Evolutionary conservation across 805 yeast genomes (phyloP).

Genomic region (Candida verbasci): DNA sequence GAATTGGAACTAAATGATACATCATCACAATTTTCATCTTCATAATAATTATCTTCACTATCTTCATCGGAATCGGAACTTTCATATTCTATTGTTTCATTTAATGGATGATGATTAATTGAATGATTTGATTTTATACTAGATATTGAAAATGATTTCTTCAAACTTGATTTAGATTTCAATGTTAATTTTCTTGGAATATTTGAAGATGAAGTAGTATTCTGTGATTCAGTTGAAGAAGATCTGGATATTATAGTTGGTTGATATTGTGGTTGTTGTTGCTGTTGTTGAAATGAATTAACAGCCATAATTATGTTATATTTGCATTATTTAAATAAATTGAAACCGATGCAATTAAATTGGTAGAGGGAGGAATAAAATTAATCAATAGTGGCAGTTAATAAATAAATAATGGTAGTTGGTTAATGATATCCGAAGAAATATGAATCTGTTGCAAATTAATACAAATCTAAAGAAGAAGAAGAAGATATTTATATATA

Average conservation of each 20-base stretch:
- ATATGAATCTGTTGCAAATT: too few relatives aligned
- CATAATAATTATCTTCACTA: constrained; percentile 3
- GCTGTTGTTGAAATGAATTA: neutral
- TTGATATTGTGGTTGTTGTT: neutral
- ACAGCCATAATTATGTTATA: neutral
- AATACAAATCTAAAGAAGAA: too few relatives aligned
- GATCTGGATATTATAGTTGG: neutral
- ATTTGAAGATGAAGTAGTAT: too few relatives aligned
- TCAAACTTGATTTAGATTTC: constrained; percentile 2
- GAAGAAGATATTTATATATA: too few relatives aligned
- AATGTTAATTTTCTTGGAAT: neutral
- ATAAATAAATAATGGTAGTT: too few relatives aligned
- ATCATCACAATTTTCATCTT: constrained; percentile 5
- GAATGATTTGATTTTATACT: constrained; percentile 8
- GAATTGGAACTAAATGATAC: constrained; percentile 6
- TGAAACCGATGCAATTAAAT: neutral
- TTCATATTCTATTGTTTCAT: constrained; percentile 1
- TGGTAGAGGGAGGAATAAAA: neutral
- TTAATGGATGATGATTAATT: constrained; percentile 2
- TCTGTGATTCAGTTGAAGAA: too few relatives aligned
- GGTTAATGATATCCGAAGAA: too few relatives aligned
- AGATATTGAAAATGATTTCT: constrained; percentile 8
- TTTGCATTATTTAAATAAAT: neutral
- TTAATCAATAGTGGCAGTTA: too few relatives aligned
- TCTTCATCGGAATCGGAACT: constrained; percentile 5